phyloP scores from a whole-genome alignment of 2,329 filamentous ascomycete genomes.

The Pseudogymnoascus sp. region DNA sequence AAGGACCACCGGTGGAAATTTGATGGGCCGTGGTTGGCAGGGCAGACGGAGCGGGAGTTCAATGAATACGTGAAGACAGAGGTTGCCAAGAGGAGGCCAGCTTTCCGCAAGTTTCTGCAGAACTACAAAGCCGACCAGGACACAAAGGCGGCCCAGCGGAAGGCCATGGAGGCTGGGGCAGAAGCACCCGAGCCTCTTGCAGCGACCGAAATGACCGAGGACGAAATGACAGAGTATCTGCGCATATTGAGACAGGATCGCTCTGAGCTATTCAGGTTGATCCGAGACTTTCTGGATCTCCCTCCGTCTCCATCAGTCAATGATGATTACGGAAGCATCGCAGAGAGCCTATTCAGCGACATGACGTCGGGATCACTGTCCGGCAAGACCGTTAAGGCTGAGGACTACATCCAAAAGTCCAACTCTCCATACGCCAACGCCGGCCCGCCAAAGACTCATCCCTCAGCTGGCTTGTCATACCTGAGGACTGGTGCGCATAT shows the following conservation, averaged over 20 bases:
- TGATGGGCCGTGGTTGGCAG: conserved; percentile 56
- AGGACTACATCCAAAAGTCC: conserved; percentile 18
- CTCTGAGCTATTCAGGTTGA: conserved; percentile 41
- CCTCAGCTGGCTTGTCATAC: conserved; percentile 56
- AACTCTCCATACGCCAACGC: conserved; percentile 34
- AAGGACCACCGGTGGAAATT: conserved; percentile 55
- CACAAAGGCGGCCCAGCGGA: conserved; percentile 30
- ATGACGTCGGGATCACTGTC: neutral
- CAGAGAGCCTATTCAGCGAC: conserved; percentile 3
- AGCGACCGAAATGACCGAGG: conserved; percentile 38
- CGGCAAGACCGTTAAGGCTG: conserved; percentile 3
- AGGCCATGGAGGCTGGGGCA: conserved; percentile 31
- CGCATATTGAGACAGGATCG: conserved; percentile 45
- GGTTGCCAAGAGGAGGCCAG: conserved; percentile 43
- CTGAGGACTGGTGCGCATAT: conserved; percentile 45
- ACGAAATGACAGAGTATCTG: conserved; percentile 44
- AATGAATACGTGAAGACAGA: conserved; percentile 44
- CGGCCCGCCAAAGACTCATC: conserved; percentile 54
- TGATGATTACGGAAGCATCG: neutral
- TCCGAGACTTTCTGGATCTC: conserved; percentile 55
- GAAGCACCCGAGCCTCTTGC: conserved; percentile 27
- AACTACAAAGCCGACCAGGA: conserved; percentile 39
- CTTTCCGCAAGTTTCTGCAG: conserved; percentile 49
- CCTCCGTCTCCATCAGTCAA: conserved; percentile 21
- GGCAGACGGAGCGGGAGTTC: conserved; percentile 54